A percentile compares a stretch with the other conserved stretches of the same genome.
phyloP scores from a whole-genome alignment of 2,329 filamentous ascomycete species.

The Trichoderma sp. region DNA sequence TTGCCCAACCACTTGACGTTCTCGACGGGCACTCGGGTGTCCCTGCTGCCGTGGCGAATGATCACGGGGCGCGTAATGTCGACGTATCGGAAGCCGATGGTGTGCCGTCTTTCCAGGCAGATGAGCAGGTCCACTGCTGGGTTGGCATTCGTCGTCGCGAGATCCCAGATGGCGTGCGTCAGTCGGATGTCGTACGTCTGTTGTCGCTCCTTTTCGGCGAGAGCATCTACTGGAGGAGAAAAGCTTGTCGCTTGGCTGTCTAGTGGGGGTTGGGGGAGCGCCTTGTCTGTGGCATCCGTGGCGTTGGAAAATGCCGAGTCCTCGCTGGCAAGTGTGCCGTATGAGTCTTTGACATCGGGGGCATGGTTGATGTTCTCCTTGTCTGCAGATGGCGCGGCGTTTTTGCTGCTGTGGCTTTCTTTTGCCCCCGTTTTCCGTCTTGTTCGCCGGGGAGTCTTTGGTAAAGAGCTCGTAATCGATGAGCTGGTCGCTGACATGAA shows the following conservation, averaged over 20 bases:
- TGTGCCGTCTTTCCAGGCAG: conserved; percentile 85
- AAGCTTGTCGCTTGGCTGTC: conserved; percentile 43
- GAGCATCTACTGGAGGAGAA: conserved; percentile 59
- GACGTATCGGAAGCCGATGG: conserved; percentile 94
- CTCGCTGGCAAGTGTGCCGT: conserved; percentile 33
- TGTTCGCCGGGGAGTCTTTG: conserved; percentile 62
- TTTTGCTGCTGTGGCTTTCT: conserved; percentile 42
- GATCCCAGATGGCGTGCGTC: conserved; percentile 91
- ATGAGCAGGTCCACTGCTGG: conserved; percentile 91
- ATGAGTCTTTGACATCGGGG: conserved; percentile 35
- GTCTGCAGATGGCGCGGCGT: conserved; percentile 46
- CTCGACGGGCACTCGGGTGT: conserved; percentile 89
- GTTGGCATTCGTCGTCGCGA: conserved; percentile 88
- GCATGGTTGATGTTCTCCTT: conserved; percentile 52
- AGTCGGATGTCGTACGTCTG: conserved; percentile 79
- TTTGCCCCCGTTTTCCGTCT: conserved; percentile 59
- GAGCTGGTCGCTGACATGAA: conserved; percentile 93
- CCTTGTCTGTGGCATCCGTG: conserved; percentile 54
- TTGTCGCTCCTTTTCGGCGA: conserved; percentile 72
- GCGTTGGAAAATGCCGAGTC: conserved; percentile 36
- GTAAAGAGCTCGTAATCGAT: conserved; percentile 76
- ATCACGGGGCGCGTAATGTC: conserved; percentile 90
- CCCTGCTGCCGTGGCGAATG: conserved; percentile 90
- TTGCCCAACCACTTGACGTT: conserved; percentile 95
- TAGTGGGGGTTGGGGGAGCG: conserved; percentile 41